A percentile compares a stretch with the other conserved stretches of the same genome.
phyloP scores from a whole-genome alignment of 164 flowering plant genomes.

The Vitis riparia region DNA sequence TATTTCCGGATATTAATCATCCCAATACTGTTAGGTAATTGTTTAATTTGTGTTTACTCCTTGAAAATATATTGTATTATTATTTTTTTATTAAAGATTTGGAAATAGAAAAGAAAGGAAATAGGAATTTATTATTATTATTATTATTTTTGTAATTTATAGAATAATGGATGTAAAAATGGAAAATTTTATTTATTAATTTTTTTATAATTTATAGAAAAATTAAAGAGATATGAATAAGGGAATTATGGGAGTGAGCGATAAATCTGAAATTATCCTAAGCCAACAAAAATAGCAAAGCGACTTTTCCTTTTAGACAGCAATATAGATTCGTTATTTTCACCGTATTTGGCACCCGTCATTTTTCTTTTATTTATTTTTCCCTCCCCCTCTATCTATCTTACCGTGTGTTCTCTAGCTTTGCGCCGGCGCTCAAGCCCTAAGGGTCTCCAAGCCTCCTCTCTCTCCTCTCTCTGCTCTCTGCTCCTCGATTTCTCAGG shows the following conservation, averaged over 20 bases:
- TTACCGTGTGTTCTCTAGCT: background rate
- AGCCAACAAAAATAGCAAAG: background rate
- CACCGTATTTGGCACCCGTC: background rate
- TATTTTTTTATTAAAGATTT: background rate
- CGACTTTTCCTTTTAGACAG: too few relatives aligned
- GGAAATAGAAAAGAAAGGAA: background rate
- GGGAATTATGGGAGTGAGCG: background rate
- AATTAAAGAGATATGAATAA: too few relatives aligned
- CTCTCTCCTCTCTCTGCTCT: background rate
- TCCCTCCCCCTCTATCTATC: constrained; percentile 10
- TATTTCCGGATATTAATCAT: background rate
- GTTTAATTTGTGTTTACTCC: too few relatives aligned
- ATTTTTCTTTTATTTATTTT: constrained; percentile 5
- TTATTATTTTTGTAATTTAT: too few relatives aligned
- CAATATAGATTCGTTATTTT: constrained; percentile 4
- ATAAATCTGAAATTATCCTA: background rate
- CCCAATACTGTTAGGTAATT: background rate
- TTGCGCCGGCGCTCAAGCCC: constrained; percentile 21
- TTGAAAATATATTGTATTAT: too few relatives aligned
- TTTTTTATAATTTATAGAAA: too few relatives aligned
- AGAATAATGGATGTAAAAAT: too few relatives aligned
- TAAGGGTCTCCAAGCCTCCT: background rate
- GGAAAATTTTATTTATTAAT: too few relatives aligned
- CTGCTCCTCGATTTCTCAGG: background rate
- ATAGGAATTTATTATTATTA: background rate